Evolutionary conservation across 495 filamentous ascomycete genomes (phyloP).

Genomic region (Aspergillus hancockii): DNA sequence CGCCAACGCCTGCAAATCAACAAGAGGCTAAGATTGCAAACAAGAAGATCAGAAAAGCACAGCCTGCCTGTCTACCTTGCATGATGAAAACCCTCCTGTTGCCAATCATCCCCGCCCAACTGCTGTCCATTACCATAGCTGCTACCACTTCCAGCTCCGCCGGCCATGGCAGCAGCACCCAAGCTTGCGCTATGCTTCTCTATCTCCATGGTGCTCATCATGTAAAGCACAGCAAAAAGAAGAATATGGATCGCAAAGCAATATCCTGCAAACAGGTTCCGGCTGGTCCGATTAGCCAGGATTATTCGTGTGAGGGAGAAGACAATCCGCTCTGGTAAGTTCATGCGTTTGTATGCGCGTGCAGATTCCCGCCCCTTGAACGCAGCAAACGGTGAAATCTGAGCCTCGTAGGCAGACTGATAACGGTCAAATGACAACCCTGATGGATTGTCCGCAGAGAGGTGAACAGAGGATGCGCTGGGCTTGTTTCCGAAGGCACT

Average conservation of each 20-base stretch:
- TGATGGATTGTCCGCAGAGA: constrained; percentile 58
- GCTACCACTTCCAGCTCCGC: constrained; percentile 34
- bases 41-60: neutral
- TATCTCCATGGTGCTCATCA: constrained; percentile 67
- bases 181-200: constrained; percentile 54
- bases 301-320: constrained; percentile 91
- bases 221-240: constrained; percentile 83
- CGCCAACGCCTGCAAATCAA: neutral
- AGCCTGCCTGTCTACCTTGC: constrained; percentile 18
- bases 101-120: constrained; percentile 59
- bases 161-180: constrained; percentile 45
- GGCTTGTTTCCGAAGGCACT: constrained; percentile 71
- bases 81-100: constrained; percentile 58
- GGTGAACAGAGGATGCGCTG: constrained; percentile 69
- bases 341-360: constrained; percentile 94
- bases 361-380: constrained; percentile 91
- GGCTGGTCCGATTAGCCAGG: constrained; percentile 82
- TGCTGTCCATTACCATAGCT: constrained; percentile 39
- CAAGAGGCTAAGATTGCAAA: constrained; percentile 13
- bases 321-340: constrained; percentile 81
- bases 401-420: constrained; percentile 88
- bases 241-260: constrained; percentile 86
- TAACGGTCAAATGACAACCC: constrained; percentile 82
- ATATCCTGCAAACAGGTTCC: constrained; percentile 95
- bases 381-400: constrained; percentile 91